Conservation (phyloP, 306 rosid genomes). For the Gillenia trifoliata region DNA sequence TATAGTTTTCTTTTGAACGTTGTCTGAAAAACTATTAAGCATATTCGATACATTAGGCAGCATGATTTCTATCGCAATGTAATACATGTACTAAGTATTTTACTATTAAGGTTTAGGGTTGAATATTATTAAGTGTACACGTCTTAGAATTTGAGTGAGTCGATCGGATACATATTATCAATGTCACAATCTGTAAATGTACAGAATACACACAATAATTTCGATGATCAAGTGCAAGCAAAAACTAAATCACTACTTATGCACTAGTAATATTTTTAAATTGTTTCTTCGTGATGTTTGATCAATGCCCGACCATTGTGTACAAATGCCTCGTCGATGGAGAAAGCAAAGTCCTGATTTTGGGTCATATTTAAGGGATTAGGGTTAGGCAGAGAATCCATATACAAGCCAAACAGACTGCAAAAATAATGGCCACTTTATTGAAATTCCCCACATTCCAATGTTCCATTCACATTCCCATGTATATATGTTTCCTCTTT, state of each 20-base stretch:
- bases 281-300: too few species aligned
- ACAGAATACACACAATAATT: neutral
- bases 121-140: too few species aligned
- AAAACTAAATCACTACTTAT: neutral
- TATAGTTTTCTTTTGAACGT: neutral
- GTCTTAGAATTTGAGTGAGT: too few species aligned
- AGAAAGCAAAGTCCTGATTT: conserved; percentile 26
- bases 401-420: neutral
- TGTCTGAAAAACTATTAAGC: neutral
- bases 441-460: conserved; percentile 18
- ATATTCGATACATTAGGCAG: neutral
- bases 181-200: neutral
- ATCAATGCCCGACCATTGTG: conserved; percentile 17
- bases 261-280: neutral
- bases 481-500: neutral
- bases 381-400: neutral
- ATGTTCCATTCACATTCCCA: neutral
- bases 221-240: conserved; percentile 3
- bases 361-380: conserved; percentile 6
- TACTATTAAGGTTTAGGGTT: too few species aligned
- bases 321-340: conserved; percentile 21
- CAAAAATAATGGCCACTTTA: conserved; percentile 7
- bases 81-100: too few species aligned
- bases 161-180: too few species aligned
- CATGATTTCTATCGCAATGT: neutral